Evolutionary conservation across 176 grass and related monocot genomes (phyloP), one percentile per base, ranked within the genome.

Genomic region (Themeda triandra): DNA sequence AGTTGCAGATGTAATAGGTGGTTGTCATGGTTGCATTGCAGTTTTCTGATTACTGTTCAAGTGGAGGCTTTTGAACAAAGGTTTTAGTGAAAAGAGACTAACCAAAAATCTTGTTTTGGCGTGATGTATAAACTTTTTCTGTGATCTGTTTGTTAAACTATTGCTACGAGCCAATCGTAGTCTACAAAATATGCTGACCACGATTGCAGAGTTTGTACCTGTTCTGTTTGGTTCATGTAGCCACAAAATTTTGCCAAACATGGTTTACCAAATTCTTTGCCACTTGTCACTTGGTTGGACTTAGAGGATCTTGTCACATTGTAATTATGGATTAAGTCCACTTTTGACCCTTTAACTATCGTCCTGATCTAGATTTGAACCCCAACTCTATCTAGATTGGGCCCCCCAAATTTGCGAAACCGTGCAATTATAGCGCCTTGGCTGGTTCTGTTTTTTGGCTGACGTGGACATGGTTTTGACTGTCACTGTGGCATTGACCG

Each of bases 81-180:
- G 59, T 86, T 78, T 83, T 83, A 74, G 73, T 88, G 58, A 58
- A 44, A 37, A 48, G 54, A 19, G 48, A 19, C 48, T 51, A 36
- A 49, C 12, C 6, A 6, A 31, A 27, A 64, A 8, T 45, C 35
- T 63, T 72, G 18, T 78, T 78, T 77, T 77, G 39, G 39, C 6
- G 12, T 35, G 80, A 46, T 30, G 49, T 62, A 63, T 23, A 69
- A 69, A 62, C n/a, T 2, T 58, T 32, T 17, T 48, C 30, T 21
- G 8, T 75, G 17, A 58, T 33, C 51, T 46, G 23, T 68, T 69
- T 58, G 53, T 37, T 18, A 44, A 67, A 82, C 81, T 69, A 72
- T 60, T 60, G 44, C 13, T 54, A 81, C 71, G 19, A 70, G 18
- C 8, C 48, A 10, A 45, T 44, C 42, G 42, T 60, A 23, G 46